Evolutionary conservation across 768 basidiomycete genomes (phyloP).

Genomic region (Macrocybe gigantea): DNA sequence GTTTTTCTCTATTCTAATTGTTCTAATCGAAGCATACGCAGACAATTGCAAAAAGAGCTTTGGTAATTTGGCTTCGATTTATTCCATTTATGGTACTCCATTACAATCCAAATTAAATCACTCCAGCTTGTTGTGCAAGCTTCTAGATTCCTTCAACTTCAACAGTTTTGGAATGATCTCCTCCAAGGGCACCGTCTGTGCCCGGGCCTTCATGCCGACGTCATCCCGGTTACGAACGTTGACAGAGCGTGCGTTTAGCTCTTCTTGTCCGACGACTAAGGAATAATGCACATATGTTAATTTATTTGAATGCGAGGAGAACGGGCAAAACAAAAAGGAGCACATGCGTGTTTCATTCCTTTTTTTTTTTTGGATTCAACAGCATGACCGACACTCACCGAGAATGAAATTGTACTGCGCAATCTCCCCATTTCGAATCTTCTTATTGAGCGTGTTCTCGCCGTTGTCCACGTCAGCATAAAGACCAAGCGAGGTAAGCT

Average conservation of each 20-base stretch:
- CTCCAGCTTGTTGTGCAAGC: constrained; percentile 36
- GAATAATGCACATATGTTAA: constrained; percentile 3
- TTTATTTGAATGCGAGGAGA: not conserved
- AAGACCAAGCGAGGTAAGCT: constrained; percentile 62
- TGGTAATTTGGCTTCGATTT: too few relatives aligned
- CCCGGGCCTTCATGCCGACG: constrained; percentile 76
- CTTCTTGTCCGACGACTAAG: constrained; percentile 91
- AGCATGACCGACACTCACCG: constrained; percentile 43
- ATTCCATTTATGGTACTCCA: too few relatives aligned
- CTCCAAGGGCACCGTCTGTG: constrained; percentile 69
- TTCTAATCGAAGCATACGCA: too few relatives aligned
- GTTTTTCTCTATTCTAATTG: too few relatives aligned
- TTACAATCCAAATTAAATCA: constrained; percentile 9
- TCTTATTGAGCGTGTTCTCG: constrained; percentile 90
- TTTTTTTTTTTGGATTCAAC: too few relatives aligned
- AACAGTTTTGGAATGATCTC: constrained; percentile 66
- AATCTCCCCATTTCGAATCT: constrained; percentile 95
- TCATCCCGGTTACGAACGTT: constrained; percentile 97
- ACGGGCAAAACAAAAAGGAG: too few relatives aligned
- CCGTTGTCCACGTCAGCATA: constrained; percentile 92
- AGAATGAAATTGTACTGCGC: constrained; percentile 98
- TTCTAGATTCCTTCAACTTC: constrained; percentile 53
- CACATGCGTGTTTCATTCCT: too few relatives aligned
- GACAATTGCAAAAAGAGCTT: too few relatives aligned
- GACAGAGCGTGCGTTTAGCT: constrained; percentile 79